Conservation (phyloP, 257 asterid genomes). For the Plectranthus barbatus region DNA sequence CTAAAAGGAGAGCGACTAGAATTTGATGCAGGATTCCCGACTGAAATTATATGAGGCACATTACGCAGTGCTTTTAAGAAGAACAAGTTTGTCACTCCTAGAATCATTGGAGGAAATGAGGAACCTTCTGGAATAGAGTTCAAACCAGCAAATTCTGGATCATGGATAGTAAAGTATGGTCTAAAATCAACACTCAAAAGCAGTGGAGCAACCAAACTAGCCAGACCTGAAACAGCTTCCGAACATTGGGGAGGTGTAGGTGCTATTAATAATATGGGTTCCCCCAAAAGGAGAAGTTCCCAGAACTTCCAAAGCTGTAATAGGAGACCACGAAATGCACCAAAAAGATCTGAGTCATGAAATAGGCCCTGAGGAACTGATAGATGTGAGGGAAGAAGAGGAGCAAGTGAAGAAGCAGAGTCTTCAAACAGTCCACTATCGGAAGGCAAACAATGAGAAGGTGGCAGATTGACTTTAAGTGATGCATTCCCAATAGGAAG, state of each 20-base stretch:
- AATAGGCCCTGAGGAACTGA: conserved; percentile 89
- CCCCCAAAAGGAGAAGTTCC: conserved; percentile 89
- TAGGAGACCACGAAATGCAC: conserved; percentile 73
- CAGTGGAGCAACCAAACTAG: conserved; percentile 93
- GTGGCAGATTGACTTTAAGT: conserved; percentile 83
- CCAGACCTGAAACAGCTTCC: conserved; percentile 90
- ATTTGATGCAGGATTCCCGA: conserved; percentile 69
- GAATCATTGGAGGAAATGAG: conserved; percentile 71
- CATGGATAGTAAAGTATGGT: conserved; percentile 95
- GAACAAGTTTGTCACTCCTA: conserved; percentile 95
- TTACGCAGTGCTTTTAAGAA: conserved; percentile 80
- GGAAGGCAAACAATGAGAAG: conserved; percentile 87
- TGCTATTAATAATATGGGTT: conserved; percentile 84
- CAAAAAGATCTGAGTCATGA: conserved; percentile 95
- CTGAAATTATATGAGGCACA: conserved; percentile 90
- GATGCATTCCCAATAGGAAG: conserved; percentile 90
- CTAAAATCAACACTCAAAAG: conserved; percentile 83
- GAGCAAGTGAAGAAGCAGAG: conserved; percentile 86
- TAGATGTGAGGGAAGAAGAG: conserved; percentile 78
- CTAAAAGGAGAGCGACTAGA: conserved; percentile 43
- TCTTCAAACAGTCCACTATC: conserved; percentile 77
- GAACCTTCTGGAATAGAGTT: conserved; percentile 66
- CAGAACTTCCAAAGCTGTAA: conserved; percentile 96
- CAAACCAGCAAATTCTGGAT: conserved; percentile 72
- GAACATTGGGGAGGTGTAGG: conserved; percentile 95